phyloP scores from a whole-genome alignment of 1,284 basidiomycete species.

The Termitomyces sp. region DNA sequence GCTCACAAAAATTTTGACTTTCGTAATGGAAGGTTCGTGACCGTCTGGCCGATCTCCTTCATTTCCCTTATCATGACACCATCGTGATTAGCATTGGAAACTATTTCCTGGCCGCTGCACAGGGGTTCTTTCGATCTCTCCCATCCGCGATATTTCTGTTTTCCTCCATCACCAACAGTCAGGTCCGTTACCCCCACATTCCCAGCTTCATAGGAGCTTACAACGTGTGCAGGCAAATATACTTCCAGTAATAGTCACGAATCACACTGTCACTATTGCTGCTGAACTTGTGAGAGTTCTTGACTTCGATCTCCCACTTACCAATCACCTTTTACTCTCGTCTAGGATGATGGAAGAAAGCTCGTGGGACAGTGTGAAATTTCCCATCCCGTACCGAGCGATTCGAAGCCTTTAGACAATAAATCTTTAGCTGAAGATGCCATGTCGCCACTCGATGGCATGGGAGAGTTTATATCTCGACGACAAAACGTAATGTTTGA shows the following conservation, averaged over 20 bases:
- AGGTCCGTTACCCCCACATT: constrained; percentile 27
- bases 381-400: constrained; percentile 75
- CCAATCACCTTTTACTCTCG: not conserved
- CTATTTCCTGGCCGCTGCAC: constrained; percentile 84
- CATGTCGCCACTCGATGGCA: constrained; percentile 44
- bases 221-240: constrained; percentile 56
- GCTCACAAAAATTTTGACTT: constrained; percentile 93
- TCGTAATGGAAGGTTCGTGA: constrained; percentile 67
- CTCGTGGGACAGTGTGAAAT: constrained; percentile 97
- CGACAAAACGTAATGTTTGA: constrained; percentile 68
- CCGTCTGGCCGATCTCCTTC: constrained; percentile 6
- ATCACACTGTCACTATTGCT: constrained; percentile 97
- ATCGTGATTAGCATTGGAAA: constrained; percentile 67
- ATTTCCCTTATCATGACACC: constrained; percentile 9
- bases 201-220: constrained; percentile 10
- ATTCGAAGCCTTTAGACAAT: constrained; percentile 21
- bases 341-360: constrained; percentile 69
- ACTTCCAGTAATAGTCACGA: constrained; percentile 90
- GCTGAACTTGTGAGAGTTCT: constrained; percentile 71
- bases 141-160: constrained; percentile 96
- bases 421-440: constrained; percentile 25
- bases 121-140: constrained; percentile 82
- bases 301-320: constrained; percentile 5
- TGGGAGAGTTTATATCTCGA: constrained; percentile 42
- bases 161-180: constrained; percentile 83